Evolutionary conservation across 2,329 filamentous ascomycete genomes (phyloP).

Genomic region (Trichoderma citrinoviride): DNA sequence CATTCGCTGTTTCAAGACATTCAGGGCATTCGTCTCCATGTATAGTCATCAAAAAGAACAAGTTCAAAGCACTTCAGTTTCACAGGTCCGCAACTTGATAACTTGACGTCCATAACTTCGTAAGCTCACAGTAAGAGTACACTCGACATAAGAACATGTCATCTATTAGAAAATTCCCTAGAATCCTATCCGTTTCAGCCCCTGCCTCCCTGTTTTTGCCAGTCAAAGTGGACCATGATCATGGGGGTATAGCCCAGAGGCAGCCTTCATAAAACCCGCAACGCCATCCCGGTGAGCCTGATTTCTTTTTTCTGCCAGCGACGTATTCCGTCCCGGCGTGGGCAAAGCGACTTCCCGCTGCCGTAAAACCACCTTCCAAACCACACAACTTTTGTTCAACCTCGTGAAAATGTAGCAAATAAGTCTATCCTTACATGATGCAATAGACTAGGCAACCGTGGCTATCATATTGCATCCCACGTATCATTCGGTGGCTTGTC

Average conservation of each 20-base stretch:
- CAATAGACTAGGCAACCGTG: conserved; percentile 29
- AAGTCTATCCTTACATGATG: conserved; percentile 44
- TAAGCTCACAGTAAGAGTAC: not conserved
- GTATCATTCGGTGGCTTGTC: conserved; percentile 11
- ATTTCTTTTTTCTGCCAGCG: not conserved
- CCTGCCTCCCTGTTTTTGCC: conserved; percentile 36
- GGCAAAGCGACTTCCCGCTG: conserved; percentile 16
- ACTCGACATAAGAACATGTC: conserved; percentile 27
- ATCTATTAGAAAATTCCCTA: conserved; percentile 34
- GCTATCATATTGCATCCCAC: conserved; percentile 29
- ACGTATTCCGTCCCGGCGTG: conserved; percentile 10
- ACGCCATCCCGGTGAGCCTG: conserved; percentile 39
- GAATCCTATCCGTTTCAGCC: conserved; percentile 35
- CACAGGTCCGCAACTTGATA: not conserved
- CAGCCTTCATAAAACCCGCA: conserved; percentile 42
- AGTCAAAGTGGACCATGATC: conserved; percentile 36
- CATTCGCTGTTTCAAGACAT: too few relatives aligned
- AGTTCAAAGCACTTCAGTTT: not conserved
- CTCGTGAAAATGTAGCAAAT: conserved; percentile 41
- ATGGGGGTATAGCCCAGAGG: conserved; percentile 43
- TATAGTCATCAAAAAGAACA: not conserved
- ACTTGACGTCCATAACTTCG: not conserved
- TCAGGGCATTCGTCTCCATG: too few relatives aligned
- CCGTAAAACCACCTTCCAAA: conserved; percentile 29
- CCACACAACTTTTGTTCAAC: conserved; percentile 37